Percentiles rank a stretch among this genome's conserved stretches.
Evolutionary conservation across 2,329 filamentous ascomycete genomes (phyloP).

Genomic region (Dryadomyces quercus-mongolicae): DNA sequence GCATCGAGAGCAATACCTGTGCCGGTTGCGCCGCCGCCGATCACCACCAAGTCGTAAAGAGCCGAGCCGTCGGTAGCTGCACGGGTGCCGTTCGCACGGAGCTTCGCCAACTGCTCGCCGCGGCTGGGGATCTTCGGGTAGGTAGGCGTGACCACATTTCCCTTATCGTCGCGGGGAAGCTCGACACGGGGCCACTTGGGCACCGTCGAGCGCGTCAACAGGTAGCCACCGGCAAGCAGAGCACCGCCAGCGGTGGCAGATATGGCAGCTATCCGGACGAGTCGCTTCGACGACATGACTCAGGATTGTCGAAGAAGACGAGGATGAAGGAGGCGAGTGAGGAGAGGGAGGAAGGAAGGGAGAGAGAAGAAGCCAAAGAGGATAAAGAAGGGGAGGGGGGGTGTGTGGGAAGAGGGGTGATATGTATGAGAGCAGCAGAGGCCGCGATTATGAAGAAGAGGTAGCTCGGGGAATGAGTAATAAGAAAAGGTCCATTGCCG

Average conservation of each 20-base stretch:
- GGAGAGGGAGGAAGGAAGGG: background rate
- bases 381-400: background rate
- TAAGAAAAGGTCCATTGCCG: background rate
- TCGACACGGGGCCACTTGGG: background rate
- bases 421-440: background rate
- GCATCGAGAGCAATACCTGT: constrained; percentile 72
- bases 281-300: background rate
- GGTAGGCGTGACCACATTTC: constrained; percentile 50
- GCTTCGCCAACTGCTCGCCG: constrained; percentile 49
- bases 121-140: constrained; percentile 51
- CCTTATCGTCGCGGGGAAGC: constrained; percentile 38
- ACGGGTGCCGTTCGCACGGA: constrained; percentile 33
- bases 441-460: background rate
- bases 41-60: constrained; percentile 61
- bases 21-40: constrained; percentile 69
- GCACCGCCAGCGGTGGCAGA: background rate
- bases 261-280: background rate
- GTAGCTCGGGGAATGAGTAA: background rate
- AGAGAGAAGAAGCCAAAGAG: background rate
- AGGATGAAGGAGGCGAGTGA: background rate
- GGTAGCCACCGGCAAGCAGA: background rate
- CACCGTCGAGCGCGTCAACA: background rate
- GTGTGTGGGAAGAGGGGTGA: background rate
- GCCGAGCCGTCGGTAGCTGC: constrained; percentile 22
- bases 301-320: background rate